phyloP scores from a whole-genome alignment of 768 basidiomycete genomes.

The Agaricus bisporus region DNA sequence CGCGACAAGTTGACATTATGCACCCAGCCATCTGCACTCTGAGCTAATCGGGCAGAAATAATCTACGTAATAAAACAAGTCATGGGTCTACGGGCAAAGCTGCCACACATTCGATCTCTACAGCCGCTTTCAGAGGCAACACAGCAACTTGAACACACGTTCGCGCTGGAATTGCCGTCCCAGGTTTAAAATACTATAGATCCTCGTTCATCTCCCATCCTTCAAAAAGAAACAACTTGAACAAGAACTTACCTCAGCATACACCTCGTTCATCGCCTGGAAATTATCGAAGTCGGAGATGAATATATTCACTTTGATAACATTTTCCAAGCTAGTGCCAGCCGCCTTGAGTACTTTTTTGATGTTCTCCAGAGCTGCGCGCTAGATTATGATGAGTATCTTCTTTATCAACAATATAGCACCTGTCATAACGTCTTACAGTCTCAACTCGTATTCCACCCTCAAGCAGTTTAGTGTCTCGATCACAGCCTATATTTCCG shows the following conservation, averaged over 20 bases:
- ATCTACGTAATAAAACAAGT: neutral
- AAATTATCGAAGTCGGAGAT: constrained; percentile 11
- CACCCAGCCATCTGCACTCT: too few species aligned
- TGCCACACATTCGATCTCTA: constrained; percentile 14
- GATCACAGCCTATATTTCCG: constrained; percentile 13
- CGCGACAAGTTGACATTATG: too few species aligned
- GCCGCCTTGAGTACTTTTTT: constrained; percentile 13
- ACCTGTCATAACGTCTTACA: neutral
- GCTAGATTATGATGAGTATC: neutral
- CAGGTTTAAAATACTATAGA: constrained; percentile 12
- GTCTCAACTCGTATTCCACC: constrained; percentile 14
- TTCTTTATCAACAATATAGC: neutral
- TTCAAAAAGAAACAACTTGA: neutral
- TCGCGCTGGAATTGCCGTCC: constrained; percentile 10
- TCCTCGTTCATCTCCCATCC: neutral
- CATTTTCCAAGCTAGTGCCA: constrained; percentile 9
- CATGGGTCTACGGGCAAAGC: constrained; percentile 40
- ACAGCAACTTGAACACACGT: constrained; percentile 14
- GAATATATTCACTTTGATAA: constrained; percentile 13
- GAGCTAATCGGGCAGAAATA: too few species aligned
- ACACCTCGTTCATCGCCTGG: constrained; percentile 13
- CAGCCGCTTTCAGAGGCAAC: constrained; percentile 12
- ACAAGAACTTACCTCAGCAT: constrained; percentile 8
- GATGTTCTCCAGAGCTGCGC: constrained; percentile 14
- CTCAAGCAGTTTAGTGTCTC: constrained; percentile 11